Percentiles rank a stretch among this genome's conserved stretches.
Evolutionary conservation across 306 rosid species (phyloP).

Genomic region (Gynostemma pentaphyllum): DNA sequence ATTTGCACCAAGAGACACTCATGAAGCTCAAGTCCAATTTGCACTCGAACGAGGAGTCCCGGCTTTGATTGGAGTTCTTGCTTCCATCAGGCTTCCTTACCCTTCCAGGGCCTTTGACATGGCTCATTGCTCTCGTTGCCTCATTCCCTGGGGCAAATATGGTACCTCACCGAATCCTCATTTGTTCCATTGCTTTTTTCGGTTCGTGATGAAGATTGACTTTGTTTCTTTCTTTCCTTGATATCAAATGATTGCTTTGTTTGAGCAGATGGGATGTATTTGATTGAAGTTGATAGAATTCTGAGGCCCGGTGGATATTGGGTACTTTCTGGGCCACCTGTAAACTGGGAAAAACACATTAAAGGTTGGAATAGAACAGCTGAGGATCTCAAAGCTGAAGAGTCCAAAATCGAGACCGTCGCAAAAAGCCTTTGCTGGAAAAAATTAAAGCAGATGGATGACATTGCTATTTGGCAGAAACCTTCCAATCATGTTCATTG

Average conservation of each 20-base stretch:
- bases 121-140: slow-evolving; percentile 99
- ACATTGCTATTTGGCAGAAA: slow-evolving; percentile 93
- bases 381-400: slow-evolving; percentile 60
- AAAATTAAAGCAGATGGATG: slow-evolving; percentile 51
- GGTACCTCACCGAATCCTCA: no score
- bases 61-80: slow-evolving; percentile 82
- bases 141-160: slow-evolving; percentile 76
- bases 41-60: slow-evolving; percentile 98
- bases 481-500: slow-evolving; percentile 81
- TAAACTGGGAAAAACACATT: slow-evolving; percentile 74
- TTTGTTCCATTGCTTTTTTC: background rate
- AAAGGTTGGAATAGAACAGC: slow-evolving; percentile 76
- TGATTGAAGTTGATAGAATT: slow-evolving; percentile 75
- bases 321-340: slow-evolving; percentile 97
- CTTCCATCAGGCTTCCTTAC: slow-evolving; percentile 82
- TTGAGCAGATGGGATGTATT: slow-evolving; percentile 59
- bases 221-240: no score
- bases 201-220: no score
- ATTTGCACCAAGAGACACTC: slow-evolving; percentile 92
- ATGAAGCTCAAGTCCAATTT: slow-evolving; percentile 90
- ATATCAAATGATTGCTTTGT: no score
- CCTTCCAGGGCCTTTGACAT: slow-evolving; percentile 93
- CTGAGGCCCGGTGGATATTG: slow-evolving; percentile 96
- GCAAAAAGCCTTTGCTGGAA: slow-evolving; percentile 88
- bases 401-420: slow-evolving; percentile 51